Base-by-base conservation (phyloP, 768 basidiomycete species). In the Phlegmacium glaucopus region DNA sequence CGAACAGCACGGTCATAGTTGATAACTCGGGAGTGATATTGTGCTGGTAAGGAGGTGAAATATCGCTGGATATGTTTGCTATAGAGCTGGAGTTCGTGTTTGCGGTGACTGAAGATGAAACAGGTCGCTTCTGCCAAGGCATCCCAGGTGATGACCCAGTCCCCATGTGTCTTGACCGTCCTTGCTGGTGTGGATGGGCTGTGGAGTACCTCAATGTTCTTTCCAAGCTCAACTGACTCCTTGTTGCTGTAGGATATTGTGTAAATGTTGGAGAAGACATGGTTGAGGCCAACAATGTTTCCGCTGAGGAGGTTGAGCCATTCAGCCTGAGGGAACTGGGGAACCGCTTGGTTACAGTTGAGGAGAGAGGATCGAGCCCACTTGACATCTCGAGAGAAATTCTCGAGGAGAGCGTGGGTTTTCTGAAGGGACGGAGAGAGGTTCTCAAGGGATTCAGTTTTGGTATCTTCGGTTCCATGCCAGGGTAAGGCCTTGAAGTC, bases 81-180 rank as follows among this genome's bases (percentile, higher is more conserved):
- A n/a, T 54, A 50, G 2, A 4, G 9, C 1, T 7, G 16, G 11
- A 54, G 30, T 43, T 70, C 61, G 0, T 26, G 4, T 0, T 5
- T 13, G n/a, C 58, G 35, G 29, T 64, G 58, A 2, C 58, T 59
- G 51, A 63, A 64, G 18, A 51, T 51, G 43, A 52, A 67, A 2
- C 45, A 2, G 9, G 47, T 49, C 0, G 63, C 65, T 9, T 43
- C 30, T 6, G 22, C n/a, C n/a, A n/a, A 39, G 6, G 10, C 4
- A 7, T 56, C 27, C 54, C 59, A 68, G 3, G 65, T 60, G n/a
- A 51, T 48, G 36, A 49, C 32, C 59, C 60, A 67, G 12, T 68
- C 54, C 1, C 45, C 49, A 6, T 45, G 39, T 18, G 51, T 42
- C 9, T 26, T 18, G 45, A 65, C 48, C 9, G 8, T 46, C 27